Percentiles rank a stretch among this genome's conserved stretches.
phyloP scores from a whole-genome alignment of 2,329 filamentous ascomycete species.

The Sporothrix humicola region DNA sequence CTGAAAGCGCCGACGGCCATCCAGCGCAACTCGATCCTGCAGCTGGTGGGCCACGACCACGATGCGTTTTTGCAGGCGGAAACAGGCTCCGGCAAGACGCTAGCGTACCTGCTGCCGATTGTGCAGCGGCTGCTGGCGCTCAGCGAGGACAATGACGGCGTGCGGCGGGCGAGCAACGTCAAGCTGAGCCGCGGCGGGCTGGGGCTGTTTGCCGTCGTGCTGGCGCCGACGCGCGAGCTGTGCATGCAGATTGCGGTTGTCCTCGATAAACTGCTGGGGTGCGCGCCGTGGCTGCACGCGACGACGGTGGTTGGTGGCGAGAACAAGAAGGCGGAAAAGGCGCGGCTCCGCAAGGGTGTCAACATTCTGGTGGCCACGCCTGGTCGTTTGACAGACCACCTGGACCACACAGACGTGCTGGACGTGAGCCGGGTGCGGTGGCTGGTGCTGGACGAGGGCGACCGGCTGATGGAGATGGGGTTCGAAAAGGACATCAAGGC shows the following conservation, averaged over 20 bases:
- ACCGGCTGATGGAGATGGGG: slow-evolving; percentile 96
- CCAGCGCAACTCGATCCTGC: slow-evolving; percentile 84
- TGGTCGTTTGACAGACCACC: slow-evolving; percentile 86
- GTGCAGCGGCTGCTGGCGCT: slow-evolving; percentile 85
- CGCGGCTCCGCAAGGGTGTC: slow-evolving; percentile 87
- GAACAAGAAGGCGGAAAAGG: slow-evolving; percentile 82
- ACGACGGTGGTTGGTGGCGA: slow-evolving; percentile 78
- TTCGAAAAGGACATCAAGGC: slow-evolving; percentile 93
- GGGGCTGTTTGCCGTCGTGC: slow-evolving; percentile 89
- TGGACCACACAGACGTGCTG: slow-evolving; percentile 88
- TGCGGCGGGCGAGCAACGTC: slow-evolving; percentile 44
- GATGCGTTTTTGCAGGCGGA: slow-evolving; percentile 97
- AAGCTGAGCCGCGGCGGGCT: slow-evolving; percentile 81
- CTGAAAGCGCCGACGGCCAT: slow-evolving; percentile 93
- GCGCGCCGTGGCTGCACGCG: slow-evolving; percentile 90
- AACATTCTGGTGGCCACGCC: slow-evolving; percentile 97
- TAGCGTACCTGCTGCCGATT: slow-evolving; percentile 93
- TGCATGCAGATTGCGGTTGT: slow-evolving; percentile 93
- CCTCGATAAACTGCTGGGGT: slow-evolving; percentile 82
- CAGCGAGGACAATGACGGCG: slow-evolving; percentile 60
- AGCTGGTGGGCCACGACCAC: slow-evolving; percentile 77
- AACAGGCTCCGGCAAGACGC: slow-evolving; percentile 95
- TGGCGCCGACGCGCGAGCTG: slow-evolving; percentile 90
- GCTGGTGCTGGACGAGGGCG: slow-evolving; percentile 94
- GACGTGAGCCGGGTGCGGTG: slow-evolving; percentile 89